Conservation (phyloP, 73 alveolate species). For the Paramecium pentaurelia region DNA sequence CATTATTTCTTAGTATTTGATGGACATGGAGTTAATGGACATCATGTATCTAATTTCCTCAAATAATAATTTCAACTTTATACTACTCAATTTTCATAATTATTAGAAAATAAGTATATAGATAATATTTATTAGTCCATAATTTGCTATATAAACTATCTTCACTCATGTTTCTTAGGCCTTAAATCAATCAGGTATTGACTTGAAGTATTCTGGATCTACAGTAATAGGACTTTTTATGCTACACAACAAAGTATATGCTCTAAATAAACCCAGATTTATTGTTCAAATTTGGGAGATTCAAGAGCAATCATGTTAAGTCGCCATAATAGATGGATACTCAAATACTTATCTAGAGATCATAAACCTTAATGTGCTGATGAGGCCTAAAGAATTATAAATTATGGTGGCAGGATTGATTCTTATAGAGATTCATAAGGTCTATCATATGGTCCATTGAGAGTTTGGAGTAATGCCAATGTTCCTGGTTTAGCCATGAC, state of each 20-base stretch:
- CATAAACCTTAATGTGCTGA: constrained; percentile 94
- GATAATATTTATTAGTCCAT: background rate
- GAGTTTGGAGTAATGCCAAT: constrained; percentile 64
- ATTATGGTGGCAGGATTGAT: constrained; percentile 86
- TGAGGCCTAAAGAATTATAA: constrained; percentile 86
- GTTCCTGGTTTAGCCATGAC: constrained; percentile 75
- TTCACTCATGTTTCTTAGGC: background rate
- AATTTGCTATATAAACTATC: background rate
- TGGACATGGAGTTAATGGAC: constrained; percentile 63
- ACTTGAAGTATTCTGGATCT: background rate
- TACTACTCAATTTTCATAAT: background rate
- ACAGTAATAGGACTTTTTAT: background rate
- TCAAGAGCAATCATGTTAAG: constrained; percentile 85
- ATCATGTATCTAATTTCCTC: constrained; percentile 8
- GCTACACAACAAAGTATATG: background rate
- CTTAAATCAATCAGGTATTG: background rate
- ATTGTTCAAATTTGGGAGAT: constrained; percentile 91
- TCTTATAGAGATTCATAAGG: constrained; percentile 58
- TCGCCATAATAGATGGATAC: constrained; percentile 54
- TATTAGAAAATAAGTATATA: background rate
- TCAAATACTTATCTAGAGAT: constrained; percentile 87
- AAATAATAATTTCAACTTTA: background rate
- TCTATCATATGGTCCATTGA: constrained; percentile 63
- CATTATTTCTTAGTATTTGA: constrained; percentile 37
- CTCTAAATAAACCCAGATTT: constrained; percentile 27